Percentiles rank a stretch among this genome's conserved stretches.
Conservation (phyloP, 345 rosid species). For the Syzygium grande region DNA sequence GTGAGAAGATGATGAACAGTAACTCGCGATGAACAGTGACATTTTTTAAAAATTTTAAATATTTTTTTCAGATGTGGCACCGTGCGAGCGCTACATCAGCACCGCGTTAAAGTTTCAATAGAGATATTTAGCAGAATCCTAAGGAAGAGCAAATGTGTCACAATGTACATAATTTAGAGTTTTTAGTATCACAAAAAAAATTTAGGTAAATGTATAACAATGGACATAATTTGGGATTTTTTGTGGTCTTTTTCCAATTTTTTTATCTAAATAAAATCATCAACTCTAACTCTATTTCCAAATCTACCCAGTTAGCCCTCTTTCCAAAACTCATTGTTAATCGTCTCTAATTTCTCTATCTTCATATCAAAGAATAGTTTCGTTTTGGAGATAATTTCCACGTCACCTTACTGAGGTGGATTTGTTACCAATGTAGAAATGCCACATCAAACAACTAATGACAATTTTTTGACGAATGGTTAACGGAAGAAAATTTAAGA, state of each 20-base stretch:
- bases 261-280: background rate
- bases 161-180: too few relatives aligned
- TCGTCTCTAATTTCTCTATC: background rate
- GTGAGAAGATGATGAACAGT: too few relatives aligned
- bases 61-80: too few relatives aligned
- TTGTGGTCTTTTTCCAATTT: accelerated
- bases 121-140: too few relatives aligned
- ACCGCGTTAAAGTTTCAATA: too few relatives aligned
- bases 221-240: too few relatives aligned
- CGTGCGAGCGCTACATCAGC: too few relatives aligned
- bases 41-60: too few relatives aligned
- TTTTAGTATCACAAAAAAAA: too few relatives aligned
- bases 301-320: background rate
- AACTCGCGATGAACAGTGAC: too few relatives aligned
- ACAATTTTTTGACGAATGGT: background rate
- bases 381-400: background rate
- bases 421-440: background rate
- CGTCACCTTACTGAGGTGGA: background rate
- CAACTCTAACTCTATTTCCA: background rate
- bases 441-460: background rate
- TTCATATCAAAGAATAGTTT: background rate
- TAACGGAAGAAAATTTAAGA: background rate
- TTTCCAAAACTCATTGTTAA: accelerated
- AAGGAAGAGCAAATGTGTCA: too few relatives aligned
- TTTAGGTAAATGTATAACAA: too few relatives aligned